Conservation (phyloP, 108 stramenopile species). For the Nitzschia sp. region DNA sequence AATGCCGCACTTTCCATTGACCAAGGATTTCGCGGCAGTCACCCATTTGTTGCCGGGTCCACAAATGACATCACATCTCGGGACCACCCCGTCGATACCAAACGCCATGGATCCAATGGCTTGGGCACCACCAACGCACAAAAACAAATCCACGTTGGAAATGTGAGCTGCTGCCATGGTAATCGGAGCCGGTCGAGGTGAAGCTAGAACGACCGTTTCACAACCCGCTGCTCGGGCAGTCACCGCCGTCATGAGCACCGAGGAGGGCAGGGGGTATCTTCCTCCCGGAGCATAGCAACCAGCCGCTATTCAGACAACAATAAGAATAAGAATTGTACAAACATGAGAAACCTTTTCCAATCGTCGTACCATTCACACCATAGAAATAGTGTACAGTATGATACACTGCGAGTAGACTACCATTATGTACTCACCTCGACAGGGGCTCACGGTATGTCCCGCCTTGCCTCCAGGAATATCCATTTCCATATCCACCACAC, state of each 20-base stretch:
- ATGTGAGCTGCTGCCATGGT: conserved; percentile 93
- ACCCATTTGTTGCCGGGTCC: conserved; percentile 99
- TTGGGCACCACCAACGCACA: conserved; percentile 95
- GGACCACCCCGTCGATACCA: conserved; percentile 55
- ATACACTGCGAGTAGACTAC: too few species aligned
- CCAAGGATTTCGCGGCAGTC: conserved; percentile 95
- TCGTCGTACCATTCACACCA: too few species aligned
- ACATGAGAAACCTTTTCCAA: background rate
- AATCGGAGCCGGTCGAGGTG: conserved; percentile 88
- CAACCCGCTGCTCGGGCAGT: conserved; percentile 97
- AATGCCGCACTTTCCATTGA: conserved; percentile 93
- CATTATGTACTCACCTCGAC: conserved; percentile 54
- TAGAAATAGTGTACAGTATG: too few species aligned
- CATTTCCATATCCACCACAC: conserved; percentile 82
- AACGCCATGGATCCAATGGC: conserved; percentile 95
- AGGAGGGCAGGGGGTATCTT: conserved; percentile 96
- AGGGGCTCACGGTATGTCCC: conserved; percentile 95
- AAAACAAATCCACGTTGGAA: conserved; percentile 87
- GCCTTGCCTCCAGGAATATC: conserved; percentile 96
- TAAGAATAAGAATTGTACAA: too few species aligned
- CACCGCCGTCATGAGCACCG: conserved; percentile 97
- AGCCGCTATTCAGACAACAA: conserved; percentile 57
- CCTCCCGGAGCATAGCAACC: conserved; percentile 99
- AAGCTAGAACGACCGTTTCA: conserved; percentile 86
- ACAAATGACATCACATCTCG: conserved; percentile 93